Percentiles rank a stretch among this genome's conserved stretches.
Evolutionary conservation across 495 filamentous ascomycete genomes (phyloP).

Genomic region (Melanomma pulvis-pyrius): DNA sequence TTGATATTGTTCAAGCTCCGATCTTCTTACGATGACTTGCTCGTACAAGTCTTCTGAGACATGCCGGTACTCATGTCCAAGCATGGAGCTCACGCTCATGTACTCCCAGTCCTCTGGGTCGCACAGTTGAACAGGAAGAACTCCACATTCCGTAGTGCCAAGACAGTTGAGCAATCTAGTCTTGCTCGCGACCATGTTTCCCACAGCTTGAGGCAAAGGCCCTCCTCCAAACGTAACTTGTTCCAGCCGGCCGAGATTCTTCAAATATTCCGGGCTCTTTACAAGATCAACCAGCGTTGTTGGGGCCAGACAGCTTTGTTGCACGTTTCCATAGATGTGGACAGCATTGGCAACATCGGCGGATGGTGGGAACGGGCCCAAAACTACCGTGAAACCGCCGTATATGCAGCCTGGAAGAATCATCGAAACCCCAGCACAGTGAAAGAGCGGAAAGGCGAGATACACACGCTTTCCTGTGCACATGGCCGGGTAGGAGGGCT

Average conservation of each 20-base stretch:
- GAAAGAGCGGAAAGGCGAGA: background rate
- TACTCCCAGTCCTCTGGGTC: background rate
- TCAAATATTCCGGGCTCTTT: background rate
- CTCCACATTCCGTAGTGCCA: constrained; percentile 2
- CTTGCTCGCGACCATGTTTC: background rate
- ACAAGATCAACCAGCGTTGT: background rate
- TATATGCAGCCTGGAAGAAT: constrained; percentile 2
- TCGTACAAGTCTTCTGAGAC: background rate
- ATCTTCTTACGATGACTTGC: background rate
- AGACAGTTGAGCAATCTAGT: background rate
- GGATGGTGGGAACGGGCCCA: background rate
- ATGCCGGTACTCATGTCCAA: background rate
- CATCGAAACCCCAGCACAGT: background rate
- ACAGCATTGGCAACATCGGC: background rate
- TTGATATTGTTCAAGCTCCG: background rate
- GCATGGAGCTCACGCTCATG: background rate
- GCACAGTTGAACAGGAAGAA: background rate
- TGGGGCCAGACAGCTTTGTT: background rate
- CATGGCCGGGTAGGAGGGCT: background rate
- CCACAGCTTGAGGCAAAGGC: background rate
- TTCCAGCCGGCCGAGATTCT: background rate
- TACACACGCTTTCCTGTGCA: background rate
- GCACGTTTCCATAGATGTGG: background rate
- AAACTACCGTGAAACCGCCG: background rate
- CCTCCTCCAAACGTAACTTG: background rate